Base-by-base conservation (phyloP, 2,329 filamentous ascomycete genomes). In the Berkeleyomyces rouxiae region DNA sequence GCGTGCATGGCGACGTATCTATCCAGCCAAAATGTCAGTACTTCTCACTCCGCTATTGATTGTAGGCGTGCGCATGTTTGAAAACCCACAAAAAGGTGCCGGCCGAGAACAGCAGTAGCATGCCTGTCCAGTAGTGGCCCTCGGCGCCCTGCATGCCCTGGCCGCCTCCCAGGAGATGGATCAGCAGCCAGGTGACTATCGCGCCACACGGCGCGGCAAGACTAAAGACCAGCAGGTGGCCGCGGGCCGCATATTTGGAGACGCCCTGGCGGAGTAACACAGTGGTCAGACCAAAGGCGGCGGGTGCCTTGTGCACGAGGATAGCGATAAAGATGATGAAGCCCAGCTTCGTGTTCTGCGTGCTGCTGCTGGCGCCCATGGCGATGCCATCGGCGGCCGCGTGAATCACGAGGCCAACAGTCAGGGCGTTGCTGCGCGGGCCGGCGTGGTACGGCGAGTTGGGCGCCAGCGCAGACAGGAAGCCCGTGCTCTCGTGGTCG, bases 1-100 rank as follows among this genome's bases (percentile, higher is more conserved):
- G 91, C 90, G 71, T 99, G 93, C 91, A 97, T 96, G 0, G 93
- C 93, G 51, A 99, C 93, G 70, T 97, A 96, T 68, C 90, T 95
- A 66, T 23, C 43, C 23, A 10, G 42, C 13, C n/a, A 42, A 37
- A 46, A 36, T 37, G 55, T 33, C 43, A 40, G 57, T 33, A 59
- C 16, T n/a, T 36, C 47, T 51, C 23, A 2, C 44, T n/a, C 44
- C 16, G 23, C 23, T 23, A 23, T 23, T 23, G 49, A 55, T 58
- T 23, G 31, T 51, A 7, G 51, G 43, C 23, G 1, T 16, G 31
- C 16, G 11, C 10, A 46, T 47, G 33, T 31, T 40, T 39, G 31
- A 43, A 36, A 16, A 72, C 88, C 81, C 76, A 96, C 86, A 99
- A 74, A 71, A 99, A 99, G 0, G 93, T 99, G 13, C 93, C 93